Conservation (phyloP, 164 flowering plant genomes). For the Houttuynia cordata region DNA sequence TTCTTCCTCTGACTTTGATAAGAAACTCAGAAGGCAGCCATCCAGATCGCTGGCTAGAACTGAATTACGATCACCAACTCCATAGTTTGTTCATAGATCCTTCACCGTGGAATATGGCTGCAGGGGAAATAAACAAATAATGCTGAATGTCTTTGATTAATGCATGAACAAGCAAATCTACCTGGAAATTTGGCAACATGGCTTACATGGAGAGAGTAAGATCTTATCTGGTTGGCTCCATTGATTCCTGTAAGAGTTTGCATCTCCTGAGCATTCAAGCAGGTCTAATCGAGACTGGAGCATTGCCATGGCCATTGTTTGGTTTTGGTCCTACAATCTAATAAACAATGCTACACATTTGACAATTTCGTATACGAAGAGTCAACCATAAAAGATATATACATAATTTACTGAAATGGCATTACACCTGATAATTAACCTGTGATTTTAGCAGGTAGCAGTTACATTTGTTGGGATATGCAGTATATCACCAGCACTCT, state of each 20-base stretch:
- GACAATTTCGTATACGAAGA: neutral
- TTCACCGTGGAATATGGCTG: conserved; percentile 97
- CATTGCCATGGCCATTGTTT: conserved; percentile 89
- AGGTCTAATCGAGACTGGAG: conserved; percentile 91
- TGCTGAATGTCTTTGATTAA: too few relatives aligned
- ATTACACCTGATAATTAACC: conserved; percentile 23
- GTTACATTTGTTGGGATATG: conserved; percentile 87
- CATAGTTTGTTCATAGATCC: conserved; percentile 87
- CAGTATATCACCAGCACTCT: conserved; percentile 85
- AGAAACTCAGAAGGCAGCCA: conserved; percentile 70
- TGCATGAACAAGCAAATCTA: neutral
- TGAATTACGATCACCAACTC: conserved; percentile 87
- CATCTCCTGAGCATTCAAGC: conserved; percentile 83
- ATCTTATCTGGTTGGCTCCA: conserved; percentile 91
- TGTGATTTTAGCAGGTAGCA: conserved; percentile 87
- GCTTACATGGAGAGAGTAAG: conserved; percentile 82
- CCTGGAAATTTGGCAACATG: neutral
- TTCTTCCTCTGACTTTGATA: conserved; percentile 27
- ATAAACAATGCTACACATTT: neutral
- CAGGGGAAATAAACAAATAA: neutral
- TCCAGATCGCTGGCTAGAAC: conserved; percentile 92
- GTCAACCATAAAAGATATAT: too few relatives aligned
- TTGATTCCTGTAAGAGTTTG: conserved; percentile 82
- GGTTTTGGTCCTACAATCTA: conserved; percentile 92
- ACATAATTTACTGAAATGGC: neutral